Evolutionary conservation across 2,329 filamentous ascomycete genomes (phyloP).

Genomic region (Septoria petroselini): DNA sequence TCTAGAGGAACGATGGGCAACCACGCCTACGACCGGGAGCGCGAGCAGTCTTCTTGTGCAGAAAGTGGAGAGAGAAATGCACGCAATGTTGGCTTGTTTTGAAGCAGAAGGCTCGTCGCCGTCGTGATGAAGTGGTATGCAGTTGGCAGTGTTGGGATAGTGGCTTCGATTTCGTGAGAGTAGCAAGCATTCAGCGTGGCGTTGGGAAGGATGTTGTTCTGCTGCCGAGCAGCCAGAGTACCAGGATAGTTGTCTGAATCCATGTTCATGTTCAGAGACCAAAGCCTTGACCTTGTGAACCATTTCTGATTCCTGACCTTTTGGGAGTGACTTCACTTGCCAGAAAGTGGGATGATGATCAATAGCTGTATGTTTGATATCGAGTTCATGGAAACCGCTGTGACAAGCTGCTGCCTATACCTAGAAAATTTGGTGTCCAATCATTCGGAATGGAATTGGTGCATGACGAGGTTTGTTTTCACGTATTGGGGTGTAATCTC

Average conservation of each 20-base stretch:
- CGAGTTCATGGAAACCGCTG: too few species aligned
- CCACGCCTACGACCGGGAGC: slow-evolving; percentile 43
- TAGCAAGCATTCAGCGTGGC: slow-evolving; percentile 6
- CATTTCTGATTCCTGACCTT: too few species aligned
- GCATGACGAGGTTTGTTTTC: too few species aligned
- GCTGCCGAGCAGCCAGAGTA: background rate
- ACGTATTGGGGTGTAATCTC: too few species aligned
- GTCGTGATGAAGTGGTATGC: background rate
- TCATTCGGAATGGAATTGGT: too few species aligned
- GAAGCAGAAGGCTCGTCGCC: slow-evolving; percentile 18
- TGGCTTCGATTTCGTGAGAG: background rate
- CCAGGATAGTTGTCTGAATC: background rate
- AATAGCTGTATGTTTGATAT: too few species aligned
- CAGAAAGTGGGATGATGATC: too few species aligned
- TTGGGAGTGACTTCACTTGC: too few species aligned
- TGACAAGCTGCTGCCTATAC: too few species aligned
- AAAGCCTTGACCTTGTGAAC: too few species aligned
- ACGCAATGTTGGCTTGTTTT: slow-evolving; percentile 50
- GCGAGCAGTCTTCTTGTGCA: slow-evolving; percentile 64
- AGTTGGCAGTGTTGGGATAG: background rate
- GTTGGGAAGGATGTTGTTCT: background rate
- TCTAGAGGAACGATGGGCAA: slow-evolving; percentile 64
- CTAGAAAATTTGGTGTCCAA: too few species aligned
- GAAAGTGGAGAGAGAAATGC: slow-evolving; percentile 68
- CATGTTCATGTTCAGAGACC: too few species aligned